Percentiles rank a stretch among this genome's conserved stretches.
These are phyloP conservation scores for Tetrahymena malaccensis DNA, from an alignment of 73 alveolate species.

Conservation along the genomic window DNA sequence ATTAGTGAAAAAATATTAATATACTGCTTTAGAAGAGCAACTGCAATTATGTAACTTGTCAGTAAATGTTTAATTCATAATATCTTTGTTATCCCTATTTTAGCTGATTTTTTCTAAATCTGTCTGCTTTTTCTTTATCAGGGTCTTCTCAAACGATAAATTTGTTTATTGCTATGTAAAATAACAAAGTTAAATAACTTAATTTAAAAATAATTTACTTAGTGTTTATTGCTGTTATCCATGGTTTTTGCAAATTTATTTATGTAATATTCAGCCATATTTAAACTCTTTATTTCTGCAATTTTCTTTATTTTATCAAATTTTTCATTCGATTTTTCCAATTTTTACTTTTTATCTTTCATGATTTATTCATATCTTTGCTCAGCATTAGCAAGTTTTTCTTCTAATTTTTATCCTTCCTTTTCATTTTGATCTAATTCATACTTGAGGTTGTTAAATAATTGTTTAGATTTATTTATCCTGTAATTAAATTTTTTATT, in stretches of 20 bases:
- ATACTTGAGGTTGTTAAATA: not conserved
- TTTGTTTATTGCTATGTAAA: not conserved
- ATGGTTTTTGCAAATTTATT: not conserved
- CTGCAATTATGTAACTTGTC: not conserved
- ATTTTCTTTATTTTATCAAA: not conserved
- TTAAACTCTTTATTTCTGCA: not conserved
- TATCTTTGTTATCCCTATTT: not conserved
- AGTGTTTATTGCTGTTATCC: not conserved
- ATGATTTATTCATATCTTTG: not conserved
- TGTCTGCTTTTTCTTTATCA: not conserved
- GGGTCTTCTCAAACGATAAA: not conserved
- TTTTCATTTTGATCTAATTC: not conserved
- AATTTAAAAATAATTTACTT: not conserved
- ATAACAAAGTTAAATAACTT: not conserved
- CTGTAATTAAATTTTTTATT: not conserved
- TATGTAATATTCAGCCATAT: not conserved
- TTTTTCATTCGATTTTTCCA: not conserved
- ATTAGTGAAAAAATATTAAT: not conserved
- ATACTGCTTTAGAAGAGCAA: not conserved
- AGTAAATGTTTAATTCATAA: not conserved
- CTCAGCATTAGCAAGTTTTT: not conserved
- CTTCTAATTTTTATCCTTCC: not conserved
- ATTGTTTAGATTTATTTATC: too few species aligned
- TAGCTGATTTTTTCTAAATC: not conserved
- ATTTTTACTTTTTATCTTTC: not conserved